Conservation (phyloP, 495 filamentous ascomycete species). For the Margaritispora aquatica region DNA sequence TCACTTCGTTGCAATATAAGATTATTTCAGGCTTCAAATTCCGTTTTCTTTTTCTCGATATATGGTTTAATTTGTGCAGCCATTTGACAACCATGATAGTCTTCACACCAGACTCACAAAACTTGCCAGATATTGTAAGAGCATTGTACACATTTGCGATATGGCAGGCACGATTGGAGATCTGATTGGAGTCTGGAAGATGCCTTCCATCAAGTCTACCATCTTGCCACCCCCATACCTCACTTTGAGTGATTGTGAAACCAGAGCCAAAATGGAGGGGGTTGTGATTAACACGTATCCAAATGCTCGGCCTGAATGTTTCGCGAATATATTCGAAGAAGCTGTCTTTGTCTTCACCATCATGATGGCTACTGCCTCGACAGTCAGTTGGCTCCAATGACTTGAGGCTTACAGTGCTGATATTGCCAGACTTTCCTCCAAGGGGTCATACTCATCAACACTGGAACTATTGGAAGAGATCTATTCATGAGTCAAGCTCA, state of each 20-base stretch:
- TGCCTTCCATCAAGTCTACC: neutral
- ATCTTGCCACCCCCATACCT: neutral
- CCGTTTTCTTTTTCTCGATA: no score
- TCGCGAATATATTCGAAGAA: constrained; percentile 51
- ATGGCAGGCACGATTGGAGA: neutral
- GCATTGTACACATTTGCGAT: no score
- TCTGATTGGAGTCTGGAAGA: neutral
- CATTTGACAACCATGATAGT: neutral
- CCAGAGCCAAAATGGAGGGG: constrained; percentile 8
- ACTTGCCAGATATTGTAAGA: no score
- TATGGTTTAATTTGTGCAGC: no score
- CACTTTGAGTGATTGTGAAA: neutral
- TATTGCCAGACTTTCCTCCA: constrained; percentile 39
- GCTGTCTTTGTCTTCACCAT: constrained; percentile 53
- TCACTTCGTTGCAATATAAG: no score
- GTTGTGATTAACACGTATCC: constrained; percentile 1
- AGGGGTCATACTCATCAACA: constrained; percentile 52
- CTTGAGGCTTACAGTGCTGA: neutral
- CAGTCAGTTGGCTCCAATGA: constrained; percentile 6
- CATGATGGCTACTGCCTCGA: constrained; percentile 59
- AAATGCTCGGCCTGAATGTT: constrained; percentile 43
- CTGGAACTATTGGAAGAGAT: constrained; percentile 50
- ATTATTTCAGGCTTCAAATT: no score
- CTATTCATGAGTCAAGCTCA: constrained; percentile 54
- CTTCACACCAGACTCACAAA: no score